Evolutionary conservation across 768 basidiomycete genomes (phyloP), one percentile per base, ranked within the genome.

Genomic region (Tricholoma terreum): DNA sequence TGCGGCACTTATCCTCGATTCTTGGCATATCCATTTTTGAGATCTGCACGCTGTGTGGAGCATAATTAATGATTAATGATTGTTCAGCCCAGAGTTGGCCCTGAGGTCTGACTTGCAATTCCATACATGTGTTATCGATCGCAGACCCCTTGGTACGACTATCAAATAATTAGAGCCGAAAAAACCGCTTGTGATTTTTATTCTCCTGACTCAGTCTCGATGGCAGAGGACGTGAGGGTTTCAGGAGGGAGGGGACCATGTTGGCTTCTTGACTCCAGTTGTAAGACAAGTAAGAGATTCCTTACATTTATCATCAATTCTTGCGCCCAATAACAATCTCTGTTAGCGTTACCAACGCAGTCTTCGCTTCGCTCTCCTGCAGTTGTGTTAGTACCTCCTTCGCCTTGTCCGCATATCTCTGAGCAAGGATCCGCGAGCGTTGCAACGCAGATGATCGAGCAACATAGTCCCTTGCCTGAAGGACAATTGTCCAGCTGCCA

Each of bases 341-440:
- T 22, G 91, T 84, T 66, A 96, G 72, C 3, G 77, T 82, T 63
- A 89, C 86, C 55, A 98, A 71, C 12, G 87, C 90, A 21, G 75
- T 75, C 70, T 88, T 86, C 24, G 94, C 94, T 34, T 91, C 87
- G 66, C 91, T 94, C 59, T 89, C 85, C 1, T 94, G 95, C 50
- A 98, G 76, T 24, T 77, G 70, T 54, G 75, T 75, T 12, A 97
- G 76, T 14, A 87, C 84, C 58, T 87, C 84, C 40, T 83, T 82
- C 15, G 95, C 95, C 67, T 89, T 86, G 46, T 84, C 80, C 0
- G 90, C 90, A 68, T 97, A 93, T 17, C 78, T 75, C 31, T 77
- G 76, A 6, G 95, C 95, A 12, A 98, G 81, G 31, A 83, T 82
- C 8, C 86, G 82, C 8, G 95, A 97, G 22, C 90, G 83, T 55